Base-by-base conservation (phyloP, 2,329 filamentous ascomycete species). In the Juglanconis sp. region DNA sequence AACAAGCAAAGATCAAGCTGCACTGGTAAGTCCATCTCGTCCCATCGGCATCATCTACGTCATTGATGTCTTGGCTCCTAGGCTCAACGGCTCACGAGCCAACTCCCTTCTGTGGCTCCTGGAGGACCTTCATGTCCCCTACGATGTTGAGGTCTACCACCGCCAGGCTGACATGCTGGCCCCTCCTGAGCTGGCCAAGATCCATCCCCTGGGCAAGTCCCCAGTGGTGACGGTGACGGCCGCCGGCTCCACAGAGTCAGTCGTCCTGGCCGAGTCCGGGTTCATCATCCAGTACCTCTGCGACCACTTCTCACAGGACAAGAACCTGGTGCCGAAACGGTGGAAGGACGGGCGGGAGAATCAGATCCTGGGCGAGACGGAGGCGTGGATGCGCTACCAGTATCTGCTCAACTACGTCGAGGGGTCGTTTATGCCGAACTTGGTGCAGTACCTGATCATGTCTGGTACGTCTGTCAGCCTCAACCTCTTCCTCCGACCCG, bases 181-280 rank as follows among this genome's bases (percentile, higher is more conserved):
- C 1, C 91, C 91, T 3, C 78, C 85, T 0, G 88, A 90, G 68
- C 82, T 97, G 50, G 87, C 89, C 69, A 81, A 91, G 64, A 76
- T 96, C 42, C 92, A 96, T 69, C 89, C 91, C 0, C 81, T 97
- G 4, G 94, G 94, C 63, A 96, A 96, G 73, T 92, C 91, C 1
- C 94, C 94, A 0, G 77, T 94, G 47, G 77, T 98, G 65, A 84
- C 83, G 8, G 79, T 97, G 67, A 76, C 74, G n/a, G 71, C 77
- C 0, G 66, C 76, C 0, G 75, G 72, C 30, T 49, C 59, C 7
- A 53, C 57, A 5, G 71, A 82, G 65, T 77, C 82, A 2, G 68
- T 85, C 10, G 83, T 94, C 0, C 77, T 97, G 51, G 91, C 91
- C 9, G 94, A 98, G 76, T 94, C 89, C 49, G 92, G 84, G 5